phyloP scores from a whole-genome alignment of 1,284 basidiomycete genomes.

The Boletus albobrunnescens region DNA sequence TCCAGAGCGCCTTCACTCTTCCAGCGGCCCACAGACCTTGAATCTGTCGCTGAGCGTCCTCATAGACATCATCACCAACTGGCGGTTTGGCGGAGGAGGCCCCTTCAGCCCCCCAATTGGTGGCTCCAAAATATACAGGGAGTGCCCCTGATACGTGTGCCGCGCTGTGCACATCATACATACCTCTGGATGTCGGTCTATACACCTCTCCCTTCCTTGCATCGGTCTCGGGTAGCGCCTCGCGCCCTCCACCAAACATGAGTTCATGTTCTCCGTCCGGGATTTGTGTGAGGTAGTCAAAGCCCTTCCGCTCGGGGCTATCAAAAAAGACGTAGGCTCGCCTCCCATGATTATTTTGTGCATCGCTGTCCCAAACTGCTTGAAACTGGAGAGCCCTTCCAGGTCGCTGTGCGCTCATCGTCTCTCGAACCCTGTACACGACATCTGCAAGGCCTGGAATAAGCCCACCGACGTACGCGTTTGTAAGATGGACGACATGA shows the following conservation, averaged over 20 bases:
- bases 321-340: slow-evolving; percentile 61
- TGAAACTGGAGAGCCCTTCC: slow-evolving; percentile 35
- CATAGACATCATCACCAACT: background rate
- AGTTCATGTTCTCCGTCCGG: slow-evolving; percentile 48
- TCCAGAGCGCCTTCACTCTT: slow-evolving; percentile 52
- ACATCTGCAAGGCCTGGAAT: slow-evolving; percentile 58
- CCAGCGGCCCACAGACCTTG: slow-evolving; percentile 31
- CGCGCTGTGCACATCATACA: slow-evolving; percentile 40
- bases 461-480: slow-evolving; percentile 70
- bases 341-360: slow-evolving; percentile 31
- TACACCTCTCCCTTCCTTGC: slow-evolving; percentile 27
- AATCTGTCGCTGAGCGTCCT: background rate
- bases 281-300: slow-evolving; percentile 74
- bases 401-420: slow-evolving; percentile 66
- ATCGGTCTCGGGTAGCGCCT: slow-evolving; percentile 26
- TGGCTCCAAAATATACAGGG: slow-evolving; percentile 44
- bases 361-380: slow-evolving; percentile 22
- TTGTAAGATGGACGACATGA: slow-evolving; percentile 77
- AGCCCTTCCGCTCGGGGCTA: slow-evolving; percentile 38
- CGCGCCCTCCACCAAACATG: slow-evolving; percentile 59
- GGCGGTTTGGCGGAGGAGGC: slow-evolving; percentile 5
- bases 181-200: slow-evolving; percentile 42
- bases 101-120: slow-evolving; percentile 36
- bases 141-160: slow-evolving; percentile 47
- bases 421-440: slow-evolving; percentile 55